These are phyloP conservation scores for Picea glauca DNA, from an alignment of 75 land plant genomes.

Conservation along the genomic window DNA sequence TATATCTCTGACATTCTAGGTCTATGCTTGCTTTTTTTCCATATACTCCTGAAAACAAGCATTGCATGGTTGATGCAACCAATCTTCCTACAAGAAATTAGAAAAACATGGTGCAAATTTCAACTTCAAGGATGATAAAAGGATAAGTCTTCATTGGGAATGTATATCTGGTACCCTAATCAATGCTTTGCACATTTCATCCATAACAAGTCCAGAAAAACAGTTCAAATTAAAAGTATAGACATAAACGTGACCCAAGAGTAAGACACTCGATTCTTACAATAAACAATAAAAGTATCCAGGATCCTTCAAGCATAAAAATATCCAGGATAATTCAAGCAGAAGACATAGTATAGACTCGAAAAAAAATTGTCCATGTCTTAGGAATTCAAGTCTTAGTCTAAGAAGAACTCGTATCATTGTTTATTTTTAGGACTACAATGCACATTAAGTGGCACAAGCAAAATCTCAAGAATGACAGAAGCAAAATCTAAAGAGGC, in stretches of 20 bases:
- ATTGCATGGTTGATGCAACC: too few relatives aligned
- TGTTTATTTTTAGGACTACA: background rate
- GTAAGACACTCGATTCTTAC: too few relatives aligned
- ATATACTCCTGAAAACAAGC: too few relatives aligned
- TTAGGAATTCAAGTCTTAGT: background rate
- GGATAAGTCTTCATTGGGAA: too few relatives aligned
- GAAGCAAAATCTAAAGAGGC: background rate
- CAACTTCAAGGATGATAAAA: too few relatives aligned
- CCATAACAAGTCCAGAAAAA: background rate
- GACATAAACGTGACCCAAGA: too few relatives aligned
- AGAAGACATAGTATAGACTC: background rate
- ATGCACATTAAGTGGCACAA: background rate
- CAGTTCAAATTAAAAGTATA: background rate
- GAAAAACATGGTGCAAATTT: too few relatives aligned
- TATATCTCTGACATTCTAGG: too few relatives aligned
- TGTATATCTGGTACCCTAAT: background rate
- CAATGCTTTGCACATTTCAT: background rate
- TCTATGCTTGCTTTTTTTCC: too few relatives aligned
- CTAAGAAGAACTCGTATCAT: background rate
- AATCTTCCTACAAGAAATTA: too few relatives aligned
- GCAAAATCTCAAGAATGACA: background rate
- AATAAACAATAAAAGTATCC: background rate
- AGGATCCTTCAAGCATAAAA: background rate
- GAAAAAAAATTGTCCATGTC: background rate
- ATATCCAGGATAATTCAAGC: background rate